Conservation (phyloP, 2,329 filamentous ascomycete species). For the Cercospora sp. region DNA sequence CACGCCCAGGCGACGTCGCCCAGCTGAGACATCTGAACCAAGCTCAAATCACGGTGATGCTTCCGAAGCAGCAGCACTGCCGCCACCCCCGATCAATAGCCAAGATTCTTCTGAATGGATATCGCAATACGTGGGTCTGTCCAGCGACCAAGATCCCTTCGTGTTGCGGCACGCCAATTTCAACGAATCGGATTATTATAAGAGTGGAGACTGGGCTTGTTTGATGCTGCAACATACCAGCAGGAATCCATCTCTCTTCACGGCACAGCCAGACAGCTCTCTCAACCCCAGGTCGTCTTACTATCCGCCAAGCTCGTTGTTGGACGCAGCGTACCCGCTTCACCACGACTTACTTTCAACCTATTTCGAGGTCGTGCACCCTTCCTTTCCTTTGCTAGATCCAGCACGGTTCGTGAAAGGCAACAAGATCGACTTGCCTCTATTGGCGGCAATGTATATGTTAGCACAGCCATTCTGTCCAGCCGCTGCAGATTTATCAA, state of each 20-base stretch:
- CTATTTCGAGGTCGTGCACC: conserved; percentile 31
- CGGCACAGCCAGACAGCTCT: conserved; percentile 23
- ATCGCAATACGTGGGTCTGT: conserved; percentile 27
- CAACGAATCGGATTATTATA: conserved; percentile 28
- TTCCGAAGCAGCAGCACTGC: background rate
- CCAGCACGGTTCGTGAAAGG: conserved; percentile 28
- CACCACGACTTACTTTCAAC: conserved; percentile 29
- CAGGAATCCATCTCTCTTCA: conserved; percentile 23
- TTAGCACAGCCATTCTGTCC: conserved; percentile 27
- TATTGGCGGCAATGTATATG: conserved; percentile 29
- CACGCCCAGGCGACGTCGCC: conserved; percentile 27
- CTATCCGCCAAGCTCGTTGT: conserved; percentile 26
- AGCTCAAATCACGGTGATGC: conserved; percentile 7
- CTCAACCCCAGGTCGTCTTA: conserved; percentile 23
- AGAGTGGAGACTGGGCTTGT: conserved; percentile 27
- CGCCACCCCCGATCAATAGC: background rate
- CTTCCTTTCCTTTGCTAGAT: conserved; percentile 28
- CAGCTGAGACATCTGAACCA: conserved; percentile 4
- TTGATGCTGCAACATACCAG: conserved; percentile 21
- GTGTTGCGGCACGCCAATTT: conserved; percentile 29
- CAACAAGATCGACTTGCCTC: conserved; percentile 28
- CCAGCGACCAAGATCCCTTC: conserved; percentile 27
- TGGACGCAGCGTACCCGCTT: conserved; percentile 27
- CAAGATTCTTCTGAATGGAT: conserved; percentile 24
- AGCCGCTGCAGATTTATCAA: conserved; percentile 15